Percentiles rank a stretch among this genome's conserved stretches.
phyloP scores from a whole-genome alignment of 257 asterid genomes.

The Solanum raphanifolium region DNA sequence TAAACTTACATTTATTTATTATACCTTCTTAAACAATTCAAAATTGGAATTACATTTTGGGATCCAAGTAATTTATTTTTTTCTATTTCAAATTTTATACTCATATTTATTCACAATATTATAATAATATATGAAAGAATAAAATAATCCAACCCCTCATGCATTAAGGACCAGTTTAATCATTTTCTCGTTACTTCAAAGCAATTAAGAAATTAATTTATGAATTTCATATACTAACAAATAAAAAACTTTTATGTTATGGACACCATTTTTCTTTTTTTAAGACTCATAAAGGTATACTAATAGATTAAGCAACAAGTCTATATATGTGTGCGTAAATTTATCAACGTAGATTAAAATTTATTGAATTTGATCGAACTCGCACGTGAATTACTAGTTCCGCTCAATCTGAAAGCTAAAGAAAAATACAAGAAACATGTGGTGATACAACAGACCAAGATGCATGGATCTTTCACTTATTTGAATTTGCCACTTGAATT shows the following conservation, averaged over 20 bases:
- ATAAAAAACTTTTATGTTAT: not conserved
- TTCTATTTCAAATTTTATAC: not conserved
- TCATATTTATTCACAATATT: not conserved
- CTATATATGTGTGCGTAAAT: not conserved
- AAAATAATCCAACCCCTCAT: not conserved
- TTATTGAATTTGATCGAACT: too few species aligned
- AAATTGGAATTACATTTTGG: not conserved
- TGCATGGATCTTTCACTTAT: not conserved
- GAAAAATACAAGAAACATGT: not conserved
- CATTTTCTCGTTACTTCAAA: not conserved
- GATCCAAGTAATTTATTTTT: not conserved
- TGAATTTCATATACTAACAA: not conserved
- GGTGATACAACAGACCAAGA: not conserved
- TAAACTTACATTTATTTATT: too few species aligned
- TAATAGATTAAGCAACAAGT: not conserved
- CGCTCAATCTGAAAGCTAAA: not conserved
- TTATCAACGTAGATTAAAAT: too few species aligned
- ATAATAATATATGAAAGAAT: not conserved
- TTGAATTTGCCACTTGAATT: not conserved
- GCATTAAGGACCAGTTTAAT: not conserved
- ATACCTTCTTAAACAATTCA: not conserved
- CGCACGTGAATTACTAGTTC: not conserved
- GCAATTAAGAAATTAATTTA: not conserved
- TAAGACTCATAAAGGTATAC: not conserved
- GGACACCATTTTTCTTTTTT: not conserved